Evolutionary conservation across 2,329 filamentous ascomycete genomes (phyloP), one percentile per base, ranked within the genome.

Genomic region (Tolypocladium endophyticum): DNA sequence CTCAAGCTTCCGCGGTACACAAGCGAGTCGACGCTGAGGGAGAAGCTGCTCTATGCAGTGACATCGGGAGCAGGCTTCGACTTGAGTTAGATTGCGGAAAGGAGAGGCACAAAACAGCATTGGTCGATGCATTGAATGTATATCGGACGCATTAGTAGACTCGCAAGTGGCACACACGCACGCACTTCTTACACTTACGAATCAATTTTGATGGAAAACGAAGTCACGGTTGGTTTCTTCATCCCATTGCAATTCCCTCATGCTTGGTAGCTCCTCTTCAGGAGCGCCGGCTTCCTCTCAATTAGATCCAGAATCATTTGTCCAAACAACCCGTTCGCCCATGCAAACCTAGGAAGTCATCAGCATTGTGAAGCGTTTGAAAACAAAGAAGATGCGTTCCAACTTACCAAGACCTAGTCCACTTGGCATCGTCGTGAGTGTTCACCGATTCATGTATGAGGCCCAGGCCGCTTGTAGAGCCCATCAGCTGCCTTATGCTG

Each of bases 1-100:
- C 76, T 99, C 55, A 99, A 99, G 78, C 75, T 99, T 65, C 94
- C 94, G 8, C 84, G 87, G 64, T 99, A 97, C 73, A 81, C 74
- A 55, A 85, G 79, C 39, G 84, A 86, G 63, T 73, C 77, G 61
- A 81, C 79, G 35, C 72, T 99, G 67, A 87, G 83, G 69, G 83
- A 87, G 68, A 97, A 96, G 76, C 72, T 99, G 61, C 76, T 97
- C 58, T 96, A 97, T 73, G 93, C 93, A 11, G 85, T 97, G 25
- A 90, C 90, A 66, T 89, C 90, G 0, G 92, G 92, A 0, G 93
- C 94, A 55, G 93, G 94, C 1, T 99, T 99, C 74, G 93, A 97
- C 77, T 76, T 94, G 63, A 87, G 84, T 67, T 88, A 63, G 64
- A 60, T 14, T 20, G 25, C n/a, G 28, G 18, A 9, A n/a, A n/a